Conservation (phyloP, 2,329 filamentous ascomycete species). For the Ceratocystis diversiconidia region DNA sequence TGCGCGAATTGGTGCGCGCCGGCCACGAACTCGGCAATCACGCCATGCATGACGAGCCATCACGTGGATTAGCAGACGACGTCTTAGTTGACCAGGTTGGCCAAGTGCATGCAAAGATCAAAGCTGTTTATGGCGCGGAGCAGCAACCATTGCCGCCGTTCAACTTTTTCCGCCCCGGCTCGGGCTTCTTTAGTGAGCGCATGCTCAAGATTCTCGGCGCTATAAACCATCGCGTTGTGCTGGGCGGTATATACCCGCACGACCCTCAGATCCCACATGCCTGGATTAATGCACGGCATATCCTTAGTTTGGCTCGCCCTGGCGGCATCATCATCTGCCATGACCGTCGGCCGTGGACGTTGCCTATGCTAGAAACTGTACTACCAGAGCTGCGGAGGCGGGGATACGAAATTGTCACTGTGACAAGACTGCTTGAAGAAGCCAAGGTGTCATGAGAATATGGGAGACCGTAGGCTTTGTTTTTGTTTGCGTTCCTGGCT, state of each 20-base stretch:
- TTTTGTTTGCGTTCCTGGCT: not conserved
- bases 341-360: constrained; percentile 70
- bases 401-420: constrained; percentile 58
- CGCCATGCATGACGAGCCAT: constrained; percentile 76
- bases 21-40: constrained; percentile 74
- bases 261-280: constrained; percentile 69
- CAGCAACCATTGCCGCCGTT: constrained; percentile 33
- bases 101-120: constrained; percentile 47
- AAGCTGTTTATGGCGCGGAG: constrained; percentile 38
- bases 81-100: constrained; percentile 50
- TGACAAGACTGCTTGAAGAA: constrained; percentile 48
- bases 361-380: constrained; percentile 59
- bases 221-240: constrained; percentile 56
- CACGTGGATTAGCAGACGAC: constrained; percentile 42
- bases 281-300: constrained; percentile 58
- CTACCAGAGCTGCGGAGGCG: constrained; percentile 54
- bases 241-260: constrained; percentile 79
- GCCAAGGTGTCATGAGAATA: not conserved
- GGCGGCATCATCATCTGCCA: constrained; percentile 78
- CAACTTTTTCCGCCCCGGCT: constrained; percentile 70
- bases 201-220: constrained; percentile 49
- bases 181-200: constrained; percentile 60
- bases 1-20: constrained; percentile 43
- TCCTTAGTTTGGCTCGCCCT: constrained; percentile 63
- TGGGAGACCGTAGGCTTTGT: not conserved